Conservation (phyloP, 2,329 filamentous ascomycete genomes). For the Xylariaceae sp. region DNA sequence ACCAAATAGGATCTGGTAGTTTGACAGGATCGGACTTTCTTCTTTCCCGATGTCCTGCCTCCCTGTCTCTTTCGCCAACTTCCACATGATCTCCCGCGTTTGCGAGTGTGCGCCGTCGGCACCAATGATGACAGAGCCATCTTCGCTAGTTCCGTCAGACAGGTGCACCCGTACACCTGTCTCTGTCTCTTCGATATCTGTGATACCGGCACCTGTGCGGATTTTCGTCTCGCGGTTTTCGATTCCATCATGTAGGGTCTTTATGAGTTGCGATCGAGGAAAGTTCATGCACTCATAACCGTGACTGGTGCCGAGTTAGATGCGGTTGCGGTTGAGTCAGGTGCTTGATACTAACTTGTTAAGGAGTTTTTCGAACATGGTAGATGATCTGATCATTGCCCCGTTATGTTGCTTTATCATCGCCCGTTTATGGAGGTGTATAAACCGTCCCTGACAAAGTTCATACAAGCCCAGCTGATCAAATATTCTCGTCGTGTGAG, state of each 20-base stretch:
- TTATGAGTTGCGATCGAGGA: constrained; percentile 8
- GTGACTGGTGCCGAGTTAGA: constrained; percentile 7
- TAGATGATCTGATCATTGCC: background rate
- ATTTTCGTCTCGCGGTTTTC: constrained; percentile 2
- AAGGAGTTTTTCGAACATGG: background rate
- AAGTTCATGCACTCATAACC: constrained; percentile 17
- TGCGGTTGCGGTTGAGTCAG: background rate
- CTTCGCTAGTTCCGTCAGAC: constrained; percentile 11
- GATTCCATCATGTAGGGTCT: constrained; percentile 10
- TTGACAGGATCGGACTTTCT: constrained; percentile 9
- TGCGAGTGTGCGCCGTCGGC: constrained; percentile 16
- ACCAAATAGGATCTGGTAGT: constrained; percentile 18
- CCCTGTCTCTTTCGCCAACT: constrained; percentile 8
- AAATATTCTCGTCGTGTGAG: constrained; percentile 11
- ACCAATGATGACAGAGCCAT: constrained; percentile 18
- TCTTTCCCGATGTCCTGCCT: constrained; percentile 3
- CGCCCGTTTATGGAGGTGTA: background rate
- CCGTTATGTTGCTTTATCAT: background rate
- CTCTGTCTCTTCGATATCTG: constrained; percentile 10
- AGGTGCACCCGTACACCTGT: constrained; percentile 14
- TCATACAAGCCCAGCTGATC: constrained; percentile 14
- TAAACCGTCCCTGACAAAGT: background rate
- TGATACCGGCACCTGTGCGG: constrained; percentile 5
- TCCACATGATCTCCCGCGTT: constrained; percentile 14
- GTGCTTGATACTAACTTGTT: background rate